Evolutionary conservation across 1,139 yeast species (phyloP).

Genomic region (Kodamaea sp.): DNA sequence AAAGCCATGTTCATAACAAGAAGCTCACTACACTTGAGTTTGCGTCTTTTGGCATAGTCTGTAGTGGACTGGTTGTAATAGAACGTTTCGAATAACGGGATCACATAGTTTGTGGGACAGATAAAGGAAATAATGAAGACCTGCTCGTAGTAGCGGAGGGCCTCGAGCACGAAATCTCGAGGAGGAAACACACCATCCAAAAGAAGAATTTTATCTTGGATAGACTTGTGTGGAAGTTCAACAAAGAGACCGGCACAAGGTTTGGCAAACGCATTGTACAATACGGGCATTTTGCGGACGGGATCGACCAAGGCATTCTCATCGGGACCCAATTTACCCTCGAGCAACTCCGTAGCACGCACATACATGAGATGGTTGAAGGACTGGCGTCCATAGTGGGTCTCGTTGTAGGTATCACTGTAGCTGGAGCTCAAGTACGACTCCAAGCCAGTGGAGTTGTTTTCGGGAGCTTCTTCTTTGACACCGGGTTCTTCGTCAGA

Average conservation of each 20-base stretch:
- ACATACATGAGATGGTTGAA: constrained; percentile 2
- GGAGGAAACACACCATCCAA: constrained; percentile 6
- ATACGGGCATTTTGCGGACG: background rate
- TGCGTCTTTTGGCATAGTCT: constrained; percentile 1
- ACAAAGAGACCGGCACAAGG: constrained; percentile 6
- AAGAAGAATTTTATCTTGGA: constrained; percentile 4
- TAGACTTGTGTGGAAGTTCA: constrained; percentile 4
- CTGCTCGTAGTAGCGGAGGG: constrained; percentile 4
- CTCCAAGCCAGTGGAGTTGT: background rate
- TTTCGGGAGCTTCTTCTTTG: background rate
- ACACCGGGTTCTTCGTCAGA: constrained; percentile 1
- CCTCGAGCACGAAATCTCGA: constrained; percentile 2
- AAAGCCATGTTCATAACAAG: constrained; percentile 35
- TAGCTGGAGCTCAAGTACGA: background rate
- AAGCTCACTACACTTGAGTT: constrained; percentile 22
- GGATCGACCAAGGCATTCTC: background rate
- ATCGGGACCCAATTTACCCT: constrained; percentile 1
- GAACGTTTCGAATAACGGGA: background rate
- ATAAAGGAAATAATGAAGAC: constrained; percentile 2
- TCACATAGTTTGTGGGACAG: constrained; percentile 1
- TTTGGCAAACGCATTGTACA: constrained; percentile 4
- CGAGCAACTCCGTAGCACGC: background rate
- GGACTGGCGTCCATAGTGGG: constrained; percentile 5
- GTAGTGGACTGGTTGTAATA: background rate
- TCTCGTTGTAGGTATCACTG: background rate